Base-by-base conservation (phyloP, 179 eudicot species). In the Beta lomatogona region DNA sequence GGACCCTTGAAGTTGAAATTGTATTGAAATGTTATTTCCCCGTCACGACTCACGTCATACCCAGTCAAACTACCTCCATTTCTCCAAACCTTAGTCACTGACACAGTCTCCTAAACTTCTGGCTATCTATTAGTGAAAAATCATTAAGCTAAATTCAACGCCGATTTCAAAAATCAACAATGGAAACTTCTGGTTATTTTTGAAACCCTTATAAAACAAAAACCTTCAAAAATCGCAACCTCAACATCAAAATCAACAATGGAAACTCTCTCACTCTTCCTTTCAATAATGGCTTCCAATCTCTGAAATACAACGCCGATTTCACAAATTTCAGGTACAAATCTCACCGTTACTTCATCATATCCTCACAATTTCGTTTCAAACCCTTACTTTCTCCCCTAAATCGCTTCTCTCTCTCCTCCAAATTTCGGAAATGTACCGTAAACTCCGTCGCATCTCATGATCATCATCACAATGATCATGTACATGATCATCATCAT, bases 361-460 rank as follows among this genome's bases (percentile, higher is more conserved):
- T 75, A 11, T 74, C 83, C 19, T 57, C 89, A 14, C 36, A 82
- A 6, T 19, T 77, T 59, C 55, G 55, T 54, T 54, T 22, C 22
- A 85, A 76, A 73, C 78, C 85, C 75, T 79, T 75, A 22, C 63
- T 82, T 21, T 18, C 81, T 44, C 82, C 13, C 60, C 72, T 84
- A 36, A 83, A 66, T 77, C 83, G 22, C 52, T 69, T 55, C 76
- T 54, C 57, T 44, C 59, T 80, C 69, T 28, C 71, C 61, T 71
- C 76, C 65, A 85, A 84, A 48, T 77, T 79, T 84, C 63, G 79
- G 73, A 72, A 77, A 77, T 84, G 76, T 80, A 63, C 57, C 46
- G 76, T 78, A 59, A 80, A 83, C 45, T 82, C 82, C 80, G 82
- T 53, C 54, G 77, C 79, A 9, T 76, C 72, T 71, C 80, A 86